phyloP scores from a whole-genome alignment of 768 basidiomycete species.

The Kondoa malvinella region DNA sequence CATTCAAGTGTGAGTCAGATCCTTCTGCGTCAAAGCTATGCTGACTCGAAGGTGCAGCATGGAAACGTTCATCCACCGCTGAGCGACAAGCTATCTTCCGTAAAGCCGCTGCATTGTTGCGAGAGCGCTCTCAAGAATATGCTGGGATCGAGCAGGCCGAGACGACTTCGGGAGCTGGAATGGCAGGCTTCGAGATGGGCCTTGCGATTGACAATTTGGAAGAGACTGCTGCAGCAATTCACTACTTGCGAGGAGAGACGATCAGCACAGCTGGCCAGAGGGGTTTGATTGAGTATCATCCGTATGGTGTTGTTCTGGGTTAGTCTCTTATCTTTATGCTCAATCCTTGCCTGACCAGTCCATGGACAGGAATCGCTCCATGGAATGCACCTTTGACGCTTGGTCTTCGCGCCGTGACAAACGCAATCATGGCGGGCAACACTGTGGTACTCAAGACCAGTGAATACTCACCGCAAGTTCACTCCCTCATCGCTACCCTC shows the following conservation, averaged over 20 bases:
- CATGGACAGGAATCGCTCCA: slow-evolving; percentile 11
- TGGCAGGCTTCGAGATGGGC: neutral
- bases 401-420: neutral
- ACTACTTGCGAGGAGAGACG: neutral
- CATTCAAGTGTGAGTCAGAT: neutral
- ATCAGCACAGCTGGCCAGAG: neutral
- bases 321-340: too few species aligned
- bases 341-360: too few species aligned
- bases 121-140: neutral
- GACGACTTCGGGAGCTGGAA: neutral
- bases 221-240: neutral
- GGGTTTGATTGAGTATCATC: neutral
- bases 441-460: slow-evolving; percentile 32
- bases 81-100: neutral
- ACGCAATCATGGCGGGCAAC: slow-evolving; percentile 33
- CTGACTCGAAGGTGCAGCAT: neutral
- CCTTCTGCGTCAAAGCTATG: neutral
- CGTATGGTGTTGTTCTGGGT: neutral
- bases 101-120: neutral
- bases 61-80: neutral
- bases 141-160: neutral
- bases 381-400: neutral
- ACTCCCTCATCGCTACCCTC: slow-evolving; percentile 30
- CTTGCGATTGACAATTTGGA: neutral
- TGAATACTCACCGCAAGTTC: slow-evolving; percentile 30